Evolutionary conservation across 208 protist genomes (phyloP).

Genomic region (Wallacemonas sp.): DNA sequence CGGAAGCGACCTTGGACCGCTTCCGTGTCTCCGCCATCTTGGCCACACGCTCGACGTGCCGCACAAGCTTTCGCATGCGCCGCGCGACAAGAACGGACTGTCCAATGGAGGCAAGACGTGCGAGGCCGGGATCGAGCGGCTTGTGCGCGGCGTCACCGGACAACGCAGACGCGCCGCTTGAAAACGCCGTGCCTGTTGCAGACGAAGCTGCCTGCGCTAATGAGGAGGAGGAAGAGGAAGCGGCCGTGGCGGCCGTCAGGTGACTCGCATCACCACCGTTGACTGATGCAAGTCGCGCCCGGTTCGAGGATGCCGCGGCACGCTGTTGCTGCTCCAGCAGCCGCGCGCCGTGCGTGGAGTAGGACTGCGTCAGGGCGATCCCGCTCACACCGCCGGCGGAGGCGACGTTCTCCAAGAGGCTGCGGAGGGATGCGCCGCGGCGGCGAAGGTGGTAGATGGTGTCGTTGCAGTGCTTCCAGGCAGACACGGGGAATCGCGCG

Average conservation of each 20-base stretch:
- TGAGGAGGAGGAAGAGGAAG: not conserved
- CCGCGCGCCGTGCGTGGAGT: not conserved
- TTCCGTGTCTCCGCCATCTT: slow-evolving; percentile 57
- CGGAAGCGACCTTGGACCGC: slow-evolving; percentile 28
- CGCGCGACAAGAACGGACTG: slow-evolving; percentile 81
- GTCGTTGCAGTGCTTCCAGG: slow-evolving; percentile 89
- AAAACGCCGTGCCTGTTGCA: too few relatives aligned
- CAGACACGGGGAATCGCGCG: slow-evolving; percentile 57
- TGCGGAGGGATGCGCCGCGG: slow-evolving; percentile 60
- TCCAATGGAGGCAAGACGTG: slow-evolving; percentile 51
- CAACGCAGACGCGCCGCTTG: too few relatives aligned
- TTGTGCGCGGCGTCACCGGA: not conserved
- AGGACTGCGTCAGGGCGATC: not conserved
- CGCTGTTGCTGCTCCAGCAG: not conserved
- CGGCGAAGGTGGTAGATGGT: slow-evolving; percentile 82
- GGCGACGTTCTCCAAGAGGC: slow-evolving; percentile 47
- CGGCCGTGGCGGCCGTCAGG: not conserved
- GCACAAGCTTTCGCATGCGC: slow-evolving; percentile 81
- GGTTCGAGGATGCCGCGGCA: not conserved
- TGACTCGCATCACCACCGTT: too few relatives aligned
- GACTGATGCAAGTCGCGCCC: not conserved
- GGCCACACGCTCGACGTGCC: slow-evolving; percentile 69
- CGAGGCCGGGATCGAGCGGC: not conserved
- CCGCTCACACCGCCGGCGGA: slow-evolving; percentile 19
- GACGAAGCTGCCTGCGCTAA: not conserved